Evolutionary conservation across 306 rosid species (phyloP), one percentile per base, ranked within the genome.

Genomic region (Macrotyloma uniflorum): DNA sequence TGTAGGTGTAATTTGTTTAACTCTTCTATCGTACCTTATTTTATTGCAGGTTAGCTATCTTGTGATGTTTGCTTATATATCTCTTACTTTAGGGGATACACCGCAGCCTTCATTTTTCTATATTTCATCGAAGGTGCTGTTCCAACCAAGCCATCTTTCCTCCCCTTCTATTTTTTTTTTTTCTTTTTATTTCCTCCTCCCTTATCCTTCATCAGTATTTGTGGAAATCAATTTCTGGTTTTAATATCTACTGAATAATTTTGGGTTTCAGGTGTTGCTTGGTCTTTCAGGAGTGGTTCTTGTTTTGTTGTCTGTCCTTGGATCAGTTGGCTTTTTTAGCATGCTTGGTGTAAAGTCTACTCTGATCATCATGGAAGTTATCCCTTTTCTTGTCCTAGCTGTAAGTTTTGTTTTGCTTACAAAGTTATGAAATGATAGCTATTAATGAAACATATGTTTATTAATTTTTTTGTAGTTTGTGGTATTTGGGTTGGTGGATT

Each of bases 351-450:
- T 91, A 43, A 91, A 95, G 84, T 95, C 99, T 58, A 95, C 99
- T 61, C 83, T 95, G 45, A 93, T 95, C 88, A 95, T 95, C 72
- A 93, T 95, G 97, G 97, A 95, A 93, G 99, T 95, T 76, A 95
- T 95, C 71, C 99, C 99, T 26, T 95, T 95, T 86, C 99, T 95
- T 85, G 96, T 95, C 83, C 89, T 95, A 55, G 99, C 99, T 68
- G 99, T 95, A 89, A 91, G 98, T 91, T 84, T 79, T 78, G 47
- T 49, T 76, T 74, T 79, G 33, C 78, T 42, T 51, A 53, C 77
- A 38, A 57, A 79, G 40, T 51, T 78, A n/a, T 32, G 33, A 61
- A 59, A 43, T 64, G 53, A 23, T 66, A 47, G 46, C 35, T 26
- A 24, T 26, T 28, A 19, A 45, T 50, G 49, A 53, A n/a, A 49